Evolutionary conservation across 345 rosid genomes (phyloP).

Genomic region (Anastatica hierochuntica): DNA sequence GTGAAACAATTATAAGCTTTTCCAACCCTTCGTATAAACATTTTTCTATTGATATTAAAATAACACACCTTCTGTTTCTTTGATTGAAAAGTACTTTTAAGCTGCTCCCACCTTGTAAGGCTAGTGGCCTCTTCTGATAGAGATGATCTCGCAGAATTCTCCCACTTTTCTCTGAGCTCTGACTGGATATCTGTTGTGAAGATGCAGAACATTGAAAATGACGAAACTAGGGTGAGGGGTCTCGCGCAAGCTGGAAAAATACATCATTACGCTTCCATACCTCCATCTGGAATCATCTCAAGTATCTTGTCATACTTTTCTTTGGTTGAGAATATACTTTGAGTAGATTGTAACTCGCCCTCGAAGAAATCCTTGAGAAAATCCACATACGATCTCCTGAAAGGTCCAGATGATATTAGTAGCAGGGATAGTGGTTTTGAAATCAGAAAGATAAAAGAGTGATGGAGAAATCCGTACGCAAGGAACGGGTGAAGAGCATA

Average conservation of each 20-base stretch:
- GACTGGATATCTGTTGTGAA: constrained; percentile 51
- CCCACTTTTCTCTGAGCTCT: constrained; percentile 84
- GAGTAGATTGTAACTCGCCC: constrained; percentile 52
- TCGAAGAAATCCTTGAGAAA: constrained; percentile 67
- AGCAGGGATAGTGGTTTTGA: neutral
- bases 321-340: constrained; percentile 52
- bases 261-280: constrained; percentile 28
- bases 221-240: neutral
- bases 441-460: neutral
- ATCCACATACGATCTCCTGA: constrained; percentile 81
- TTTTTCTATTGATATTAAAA: neutral
- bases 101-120: constrained; percentile 67
- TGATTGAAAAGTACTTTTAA: constrained; percentile 56
- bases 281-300: constrained; percentile 79
- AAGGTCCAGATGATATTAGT: constrained; percentile 8
- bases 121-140: constrained; percentile 61
- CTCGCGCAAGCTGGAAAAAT: neutral
- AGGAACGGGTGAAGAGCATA: constrained; percentile 81
- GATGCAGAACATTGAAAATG: constrained; percentile 13
- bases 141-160: constrained; percentile 42
- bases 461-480: constrained; percentile 40
- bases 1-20: neutral
- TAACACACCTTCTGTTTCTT: constrained; percentile 58
- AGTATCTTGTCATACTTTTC: constrained; percentile 80
- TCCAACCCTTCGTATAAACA: neutral